Evolutionary conservation across 192 early-diverging fungal genomes (phyloP).

Genomic region (Coemansia sp.): DNA sequence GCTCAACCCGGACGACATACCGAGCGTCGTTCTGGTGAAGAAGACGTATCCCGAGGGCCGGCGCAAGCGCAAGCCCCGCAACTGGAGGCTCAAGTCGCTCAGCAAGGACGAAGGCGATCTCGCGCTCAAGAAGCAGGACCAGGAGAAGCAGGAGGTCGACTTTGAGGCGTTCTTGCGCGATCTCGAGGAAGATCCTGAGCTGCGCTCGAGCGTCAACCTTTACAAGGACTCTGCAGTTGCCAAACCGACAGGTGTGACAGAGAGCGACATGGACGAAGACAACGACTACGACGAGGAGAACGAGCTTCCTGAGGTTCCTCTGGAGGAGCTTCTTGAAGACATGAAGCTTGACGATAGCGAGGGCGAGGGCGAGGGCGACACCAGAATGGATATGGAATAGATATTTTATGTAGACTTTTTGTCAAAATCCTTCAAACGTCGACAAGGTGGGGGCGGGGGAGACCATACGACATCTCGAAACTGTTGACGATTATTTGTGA

Average conservation of each 20-base stretch:
- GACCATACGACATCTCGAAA: too few species aligned
- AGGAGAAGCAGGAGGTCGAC: constrained; percentile 80
- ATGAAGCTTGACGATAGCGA: constrained; percentile 67
- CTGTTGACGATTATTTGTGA: too few species aligned
- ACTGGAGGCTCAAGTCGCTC: constrained; percentile 91
- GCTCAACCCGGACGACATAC: constrained; percentile 66
- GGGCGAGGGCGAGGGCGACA: constrained; percentile 49
- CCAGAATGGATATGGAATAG: constrained; percentile 27
- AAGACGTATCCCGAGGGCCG: constrained; percentile 90
- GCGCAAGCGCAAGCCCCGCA: constrained; percentile 80
- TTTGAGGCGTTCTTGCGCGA: constrained; percentile 97
- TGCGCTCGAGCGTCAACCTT: constrained; percentile 91
- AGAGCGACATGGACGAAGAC: constrained; percentile 35
- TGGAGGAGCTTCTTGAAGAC: constrained; percentile 94
- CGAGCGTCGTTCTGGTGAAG: constrained; percentile 90
- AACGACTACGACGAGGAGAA: constrained; percentile 70
- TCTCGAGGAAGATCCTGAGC: constrained; percentile 97
- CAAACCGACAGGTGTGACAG: constrained; percentile 18
- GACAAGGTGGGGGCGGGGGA: too few species aligned
- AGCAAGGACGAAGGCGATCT: constrained; percentile 90
- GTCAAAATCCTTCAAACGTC: too few species aligned
- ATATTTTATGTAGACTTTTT: neutral
- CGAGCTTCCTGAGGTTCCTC: constrained; percentile 90
- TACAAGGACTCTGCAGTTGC: constrained; percentile 65
- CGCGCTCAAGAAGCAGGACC: constrained; percentile 73